Evolutionary conservation across 2,329 filamentous ascomycete genomes (phyloP).

Genomic region (Epichloe sylvatica): DNA sequence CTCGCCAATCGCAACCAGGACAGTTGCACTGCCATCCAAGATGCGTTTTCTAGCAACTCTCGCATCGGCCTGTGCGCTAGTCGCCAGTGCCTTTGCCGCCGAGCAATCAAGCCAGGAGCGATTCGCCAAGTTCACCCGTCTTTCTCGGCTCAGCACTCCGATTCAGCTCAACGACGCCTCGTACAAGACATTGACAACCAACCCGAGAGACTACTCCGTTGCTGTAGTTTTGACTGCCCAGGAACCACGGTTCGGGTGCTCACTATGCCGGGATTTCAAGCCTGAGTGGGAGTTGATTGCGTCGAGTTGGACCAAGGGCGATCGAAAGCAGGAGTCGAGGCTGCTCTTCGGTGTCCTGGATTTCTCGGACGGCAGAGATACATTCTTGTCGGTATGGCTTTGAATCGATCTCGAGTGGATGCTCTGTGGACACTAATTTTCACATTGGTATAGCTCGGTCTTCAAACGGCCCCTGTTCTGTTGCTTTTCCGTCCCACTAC

Average conservation of each 20-base stretch:
- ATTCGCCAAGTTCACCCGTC: slow-evolving; percentile 57
- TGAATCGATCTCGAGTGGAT: not conserved
- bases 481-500: slow-evolving; percentile 74
- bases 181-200: slow-evolving; percentile 62
- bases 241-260: slow-evolving; percentile 70
- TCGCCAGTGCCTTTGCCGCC: slow-evolving; percentile 45
- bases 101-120: slow-evolving; percentile 50
- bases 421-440: not conserved
- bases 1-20: slow-evolving; percentile 5
- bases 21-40: slow-evolving; percentile 18
- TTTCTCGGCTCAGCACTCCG: slow-evolving; percentile 50
- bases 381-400: slow-evolving; percentile 66
- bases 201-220: slow-evolving; percentile 71
- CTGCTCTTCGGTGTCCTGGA: slow-evolving; percentile 76
- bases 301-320: slow-evolving; percentile 76
- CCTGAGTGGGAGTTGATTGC: slow-evolving; percentile 83
- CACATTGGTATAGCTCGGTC: slow-evolving; percentile 50
- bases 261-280: slow-evolving; percentile 80
- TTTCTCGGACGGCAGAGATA: slow-evolving; percentile 68
- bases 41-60: slow-evolving; percentile 58
- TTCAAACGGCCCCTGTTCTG: slow-evolving; percentile 88
- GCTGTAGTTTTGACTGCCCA: slow-evolving; percentile 77
- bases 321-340: slow-evolving; percentile 58
- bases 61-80: slow-evolving; percentile 48
- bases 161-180: slow-evolving; percentile 64